Evolutionary conservation across 2,329 filamentous ascomycete genomes (phyloP).

Genomic region (Penicillium rolfsii): DNA sequence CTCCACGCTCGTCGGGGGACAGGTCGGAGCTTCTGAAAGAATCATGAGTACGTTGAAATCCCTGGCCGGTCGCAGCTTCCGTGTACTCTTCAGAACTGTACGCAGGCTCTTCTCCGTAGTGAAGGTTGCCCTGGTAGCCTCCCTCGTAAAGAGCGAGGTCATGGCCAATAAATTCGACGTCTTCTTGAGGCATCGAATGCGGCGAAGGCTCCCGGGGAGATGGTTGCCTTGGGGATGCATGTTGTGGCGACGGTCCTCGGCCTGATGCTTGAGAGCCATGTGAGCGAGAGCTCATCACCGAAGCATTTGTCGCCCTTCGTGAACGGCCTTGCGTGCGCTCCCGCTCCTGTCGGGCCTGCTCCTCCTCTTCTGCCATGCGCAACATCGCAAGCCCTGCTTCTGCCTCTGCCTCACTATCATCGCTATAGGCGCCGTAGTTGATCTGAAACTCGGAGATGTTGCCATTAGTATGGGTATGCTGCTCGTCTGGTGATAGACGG

Average conservation of each 20-base stretch:
- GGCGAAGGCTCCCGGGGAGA: slow-evolving; percentile 36
- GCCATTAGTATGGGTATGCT: slow-evolving; percentile 54
- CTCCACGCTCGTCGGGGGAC: slow-evolving; percentile 30
- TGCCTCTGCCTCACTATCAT: slow-evolving; percentile 87
- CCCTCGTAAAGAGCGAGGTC: slow-evolving; percentile 77
- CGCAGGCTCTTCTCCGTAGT: slow-evolving; percentile 59
- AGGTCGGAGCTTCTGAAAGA: slow-evolving; percentile 36
- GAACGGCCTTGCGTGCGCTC: slow-evolving; percentile 53
- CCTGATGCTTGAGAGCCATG: slow-evolving; percentile 46
- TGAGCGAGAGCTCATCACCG: slow-evolving; percentile 50
- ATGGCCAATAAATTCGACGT: slow-evolving; percentile 71
- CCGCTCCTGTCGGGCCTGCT: slow-evolving; percentile 59
- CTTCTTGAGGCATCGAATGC: slow-evolving; percentile 57
- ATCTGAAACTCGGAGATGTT: slow-evolving; percentile 50
- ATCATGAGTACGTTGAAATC: slow-evolving; percentile 28
- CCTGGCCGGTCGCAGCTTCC: slow-evolving; percentile 21
- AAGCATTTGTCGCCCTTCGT: slow-evolving; percentile 60
- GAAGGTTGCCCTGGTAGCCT: slow-evolving; percentile 66
- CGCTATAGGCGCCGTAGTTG: slow-evolving; percentile 57
- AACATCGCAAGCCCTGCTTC: slow-evolving; percentile 82
- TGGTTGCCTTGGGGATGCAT: slow-evolving; percentile 11
- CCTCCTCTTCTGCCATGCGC: slow-evolving; percentile 78
- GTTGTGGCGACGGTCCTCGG: slow-evolving; percentile 28
- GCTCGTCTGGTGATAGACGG: slow-evolving; percentile 47
- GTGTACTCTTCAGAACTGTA: slow-evolving; percentile 24